These are phyloP conservation scores for Pleurostoma richardsiae DNA, from an alignment of 2,329 filamentous ascomycete species.

Conservation along the genomic window DNA sequence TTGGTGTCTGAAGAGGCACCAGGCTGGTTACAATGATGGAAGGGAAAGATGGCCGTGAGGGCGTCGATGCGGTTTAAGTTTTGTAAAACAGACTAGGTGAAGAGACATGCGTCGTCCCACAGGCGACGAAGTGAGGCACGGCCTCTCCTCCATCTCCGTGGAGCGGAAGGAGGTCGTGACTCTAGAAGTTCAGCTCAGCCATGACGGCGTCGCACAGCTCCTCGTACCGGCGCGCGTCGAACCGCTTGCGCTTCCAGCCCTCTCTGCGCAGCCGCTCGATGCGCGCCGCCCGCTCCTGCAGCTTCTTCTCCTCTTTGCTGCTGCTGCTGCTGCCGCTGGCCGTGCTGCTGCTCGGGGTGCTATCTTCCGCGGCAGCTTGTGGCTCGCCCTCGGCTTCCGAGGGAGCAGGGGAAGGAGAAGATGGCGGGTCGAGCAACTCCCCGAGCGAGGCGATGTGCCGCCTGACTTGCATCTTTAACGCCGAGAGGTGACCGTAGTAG, in stretches of 20 bases:
- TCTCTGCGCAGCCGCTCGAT: constrained; percentile 49
- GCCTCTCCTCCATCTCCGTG: no score
- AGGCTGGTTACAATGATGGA: no score
- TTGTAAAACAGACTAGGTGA: no score
- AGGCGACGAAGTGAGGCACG: no score
- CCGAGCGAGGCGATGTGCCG: constrained; percentile 43
- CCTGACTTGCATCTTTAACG: constrained; percentile 42
- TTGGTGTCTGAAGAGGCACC: no score
- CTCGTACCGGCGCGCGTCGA: constrained; percentile 48
- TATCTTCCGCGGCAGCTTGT: neutral
- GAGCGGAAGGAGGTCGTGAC: no score
- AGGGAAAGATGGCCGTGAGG: no score
- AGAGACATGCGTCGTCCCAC: no score
- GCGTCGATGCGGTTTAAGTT: no score
- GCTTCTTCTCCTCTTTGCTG: constrained; percentile 27
- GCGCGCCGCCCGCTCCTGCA: constrained; percentile 39
- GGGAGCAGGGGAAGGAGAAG: neutral
- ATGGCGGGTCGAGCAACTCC: constrained; percentile 23
- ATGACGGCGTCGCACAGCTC: constrained; percentile 45
- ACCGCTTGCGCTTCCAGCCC: constrained; percentile 52
- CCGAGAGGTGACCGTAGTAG: constrained; percentile 41
- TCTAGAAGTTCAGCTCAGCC: constrained; percentile 35
- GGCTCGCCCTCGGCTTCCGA: constrained; percentile 5
- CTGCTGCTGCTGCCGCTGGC: constrained; percentile 13
- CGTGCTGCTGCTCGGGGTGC: constrained; percentile 6